Conservation (phyloP, 495 filamentous ascomycete genomes). For the Parathielavia hyrcaniae region DNA sequence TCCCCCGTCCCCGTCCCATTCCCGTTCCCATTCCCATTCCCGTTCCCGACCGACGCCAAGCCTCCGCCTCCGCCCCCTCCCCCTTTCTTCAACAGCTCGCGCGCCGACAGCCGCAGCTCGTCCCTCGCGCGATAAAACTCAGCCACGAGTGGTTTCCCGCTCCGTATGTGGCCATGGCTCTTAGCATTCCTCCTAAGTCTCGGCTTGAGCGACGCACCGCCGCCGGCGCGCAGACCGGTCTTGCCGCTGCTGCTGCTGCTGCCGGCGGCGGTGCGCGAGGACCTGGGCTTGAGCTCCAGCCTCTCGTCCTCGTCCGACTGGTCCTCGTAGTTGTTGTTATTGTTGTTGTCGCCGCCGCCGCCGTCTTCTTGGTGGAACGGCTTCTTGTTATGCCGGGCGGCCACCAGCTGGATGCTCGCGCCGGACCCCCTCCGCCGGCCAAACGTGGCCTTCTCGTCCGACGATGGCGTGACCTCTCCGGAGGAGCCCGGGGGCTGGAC, state of each 20-base stretch:
- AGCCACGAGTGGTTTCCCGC: slow-evolving; percentile 17
- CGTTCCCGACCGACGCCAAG: background rate
- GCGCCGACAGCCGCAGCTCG: background rate
- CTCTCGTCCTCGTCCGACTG: slow-evolving; percentile 40
- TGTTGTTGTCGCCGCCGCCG: too few species aligned
- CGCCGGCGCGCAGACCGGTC: too few species aligned
- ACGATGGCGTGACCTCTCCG: slow-evolving; percentile 7
- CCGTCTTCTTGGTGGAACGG: slow-evolving; percentile 15
- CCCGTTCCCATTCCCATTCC: background rate
- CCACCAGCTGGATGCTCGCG: slow-evolving; percentile 28
- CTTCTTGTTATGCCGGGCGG: slow-evolving; percentile 20
- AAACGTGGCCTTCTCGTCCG: slow-evolving; percentile 6
- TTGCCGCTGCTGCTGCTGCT: background rate
- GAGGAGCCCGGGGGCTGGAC: slow-evolving; percentile 14
- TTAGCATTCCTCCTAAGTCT: slow-evolving; percentile 29
- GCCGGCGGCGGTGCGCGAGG: slow-evolving; percentile 5
- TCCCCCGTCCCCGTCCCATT: background rate
- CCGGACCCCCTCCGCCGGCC: slow-evolving; percentile 27
- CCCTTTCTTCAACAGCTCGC: background rate
- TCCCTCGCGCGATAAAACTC: background rate
- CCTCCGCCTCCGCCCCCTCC: too few species aligned
- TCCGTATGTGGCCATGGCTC: slow-evolving; percentile 25
- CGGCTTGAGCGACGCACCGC: slow-evolving; percentile 4
- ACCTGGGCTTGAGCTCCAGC: slow-evolving; percentile 32
- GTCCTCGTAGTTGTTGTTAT: too few species aligned